Conservation (phyloP, 345 rosid genomes). For the Acer campestre region DNA sequence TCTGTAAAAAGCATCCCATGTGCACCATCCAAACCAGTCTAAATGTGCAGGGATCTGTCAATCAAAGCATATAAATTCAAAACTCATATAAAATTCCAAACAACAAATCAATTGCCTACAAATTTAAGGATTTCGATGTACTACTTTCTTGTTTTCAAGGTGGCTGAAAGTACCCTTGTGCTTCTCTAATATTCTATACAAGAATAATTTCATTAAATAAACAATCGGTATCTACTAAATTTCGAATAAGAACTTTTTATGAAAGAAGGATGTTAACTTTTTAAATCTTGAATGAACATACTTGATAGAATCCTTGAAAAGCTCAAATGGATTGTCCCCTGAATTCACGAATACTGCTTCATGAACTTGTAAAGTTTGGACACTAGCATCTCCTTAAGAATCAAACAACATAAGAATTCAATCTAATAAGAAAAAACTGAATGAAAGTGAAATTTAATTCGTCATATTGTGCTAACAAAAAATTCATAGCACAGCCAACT, state of each 20-base stretch:
- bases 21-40: constrained; percentile 79
- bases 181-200: constrained; percentile 54
- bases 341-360: constrained; percentile 58
- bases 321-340: constrained; percentile 62
- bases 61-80: constrained; percentile 10
- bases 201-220: neutral
- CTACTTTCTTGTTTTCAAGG: constrained; percentile 60
- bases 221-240: neutral
- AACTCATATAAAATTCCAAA: neutral
- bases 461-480: neutral
- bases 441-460: neutral
- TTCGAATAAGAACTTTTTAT: neutral
- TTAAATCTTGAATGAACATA: constrained; percentile 21
- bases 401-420: constrained; percentile 3
- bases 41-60: constrained; percentile 55
- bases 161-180: constrained; percentile 59
- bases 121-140: neutral
- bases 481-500: neutral
- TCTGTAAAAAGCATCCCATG: constrained; percentile 75
- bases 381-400: constrained; percentile 52
- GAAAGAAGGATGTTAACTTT: neutral
- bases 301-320: constrained; percentile 57
- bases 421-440: neutral
- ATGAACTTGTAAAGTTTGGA: constrained; percentile 34
- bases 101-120: neutral